A percentile compares a stretch with the other conserved stretches of the same genome.
These are phyloP conservation scores for Penicillium sclerotiorum DNA, from an alignment of 2,329 filamentous ascomycete genomes.

Conservation along the genomic window DNA sequence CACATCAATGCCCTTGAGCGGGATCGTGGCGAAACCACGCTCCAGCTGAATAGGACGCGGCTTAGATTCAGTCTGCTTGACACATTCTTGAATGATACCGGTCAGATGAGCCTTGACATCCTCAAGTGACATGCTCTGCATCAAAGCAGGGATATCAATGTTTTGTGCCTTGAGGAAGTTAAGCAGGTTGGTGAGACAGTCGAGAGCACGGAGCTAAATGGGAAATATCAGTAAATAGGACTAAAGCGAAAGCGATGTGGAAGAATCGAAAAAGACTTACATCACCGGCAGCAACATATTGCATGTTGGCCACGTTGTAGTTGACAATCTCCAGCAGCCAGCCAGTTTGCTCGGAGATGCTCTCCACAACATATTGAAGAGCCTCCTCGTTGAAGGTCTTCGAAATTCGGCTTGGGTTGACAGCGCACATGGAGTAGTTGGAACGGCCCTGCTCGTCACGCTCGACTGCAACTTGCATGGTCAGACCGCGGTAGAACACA, in stretches of 20 bases:
- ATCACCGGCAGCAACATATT: conserved; percentile 70
- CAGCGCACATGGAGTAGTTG: conserved; percentile 99
- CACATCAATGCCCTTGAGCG: conserved; percentile 94
- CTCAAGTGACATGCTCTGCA: conserved; percentile 81
- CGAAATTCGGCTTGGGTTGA: conserved; percentile 96
- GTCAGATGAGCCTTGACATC: conserved; percentile 88
- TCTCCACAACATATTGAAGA: conserved; percentile 93
- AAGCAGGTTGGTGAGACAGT: conserved; percentile 73
- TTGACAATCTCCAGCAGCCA: conserved; percentile 99
- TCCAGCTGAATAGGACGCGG: conserved; percentile 85
- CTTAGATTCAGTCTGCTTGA: conserved; percentile 85
- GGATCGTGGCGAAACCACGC: conserved; percentile 95
- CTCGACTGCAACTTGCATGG: conserved; percentile 99
- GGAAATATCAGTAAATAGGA: conserved; percentile 23
- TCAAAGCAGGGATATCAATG: conserved; percentile 93
- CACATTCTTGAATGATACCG: conserved; percentile 87
- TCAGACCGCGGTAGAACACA: conserved; percentile 97
- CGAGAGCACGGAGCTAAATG: conserved; percentile 61
- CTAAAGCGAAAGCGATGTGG: neutral
- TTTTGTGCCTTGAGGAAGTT: conserved; percentile 97
- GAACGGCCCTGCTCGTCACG: conserved; percentile 89
- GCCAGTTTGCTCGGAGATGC: conserved; percentile 87
- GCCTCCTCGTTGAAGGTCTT: conserved; percentile 99
- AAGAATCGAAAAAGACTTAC: conserved; percentile 37
- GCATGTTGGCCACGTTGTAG: conserved; percentile 75